Percentiles rank a stretch among this genome's conserved stretches.
Evolutionary conservation across 441 rosid genomes (phyloP).

Genomic region (Daphne laureola): DNA sequence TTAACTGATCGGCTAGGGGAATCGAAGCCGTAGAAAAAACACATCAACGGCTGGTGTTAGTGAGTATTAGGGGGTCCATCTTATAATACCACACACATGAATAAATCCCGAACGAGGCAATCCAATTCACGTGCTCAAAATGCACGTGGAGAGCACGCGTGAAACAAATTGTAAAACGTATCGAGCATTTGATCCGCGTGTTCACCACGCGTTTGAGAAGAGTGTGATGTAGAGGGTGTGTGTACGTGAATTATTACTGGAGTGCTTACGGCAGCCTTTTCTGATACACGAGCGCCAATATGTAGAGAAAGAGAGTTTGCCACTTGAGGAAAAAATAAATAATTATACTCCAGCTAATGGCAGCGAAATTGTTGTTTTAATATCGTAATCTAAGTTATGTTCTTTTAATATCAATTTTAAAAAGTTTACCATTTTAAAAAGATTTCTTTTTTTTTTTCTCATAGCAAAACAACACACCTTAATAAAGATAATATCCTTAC

Average conservation of each 20-base stretch:
- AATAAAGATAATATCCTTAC: too few relatives aligned
- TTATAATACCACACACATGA: constrained; percentile 16
- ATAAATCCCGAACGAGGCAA: background rate
- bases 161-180: background rate
- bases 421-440: too few relatives aligned
- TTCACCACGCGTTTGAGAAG: background rate
- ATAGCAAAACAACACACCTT: too few relatives aligned
- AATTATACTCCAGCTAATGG: too few relatives aligned
- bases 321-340: constrained; percentile 4
- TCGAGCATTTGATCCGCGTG: constrained; percentile 1
- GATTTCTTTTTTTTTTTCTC: too few relatives aligned
- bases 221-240: background rate
- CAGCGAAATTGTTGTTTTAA: too few relatives aligned
- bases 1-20: constrained; percentile 10
- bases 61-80: constrained; percentile 6
- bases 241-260: constrained; percentile 5
- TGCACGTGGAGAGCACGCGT: constrained; percentile 1
- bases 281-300: constrained; percentile 20
- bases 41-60: constrained; percentile 19
- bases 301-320: constrained; percentile 16
- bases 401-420: too few relatives aligned
- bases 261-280: constrained; percentile 19
- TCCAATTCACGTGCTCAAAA: background rate
- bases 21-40: constrained; percentile 20
- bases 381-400: too few relatives aligned